Percentiles rank a stretch among this genome's conserved stretches.
Conservation (phyloP, 2,329 filamentous ascomycete genomes). For the Hypomyces rosellus region DNA sequence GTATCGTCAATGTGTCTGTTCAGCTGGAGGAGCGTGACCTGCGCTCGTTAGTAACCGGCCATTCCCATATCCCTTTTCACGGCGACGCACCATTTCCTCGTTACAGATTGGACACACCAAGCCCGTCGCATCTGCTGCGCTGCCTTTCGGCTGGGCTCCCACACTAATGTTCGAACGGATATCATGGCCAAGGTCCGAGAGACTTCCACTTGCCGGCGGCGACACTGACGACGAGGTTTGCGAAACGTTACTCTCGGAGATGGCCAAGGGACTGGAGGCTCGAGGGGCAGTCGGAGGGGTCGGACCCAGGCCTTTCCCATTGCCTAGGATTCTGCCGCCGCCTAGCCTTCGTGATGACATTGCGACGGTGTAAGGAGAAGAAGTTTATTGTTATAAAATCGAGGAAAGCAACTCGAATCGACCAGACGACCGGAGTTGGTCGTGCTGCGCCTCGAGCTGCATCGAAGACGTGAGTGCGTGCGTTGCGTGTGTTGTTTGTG, state of each 20-base stretch:
- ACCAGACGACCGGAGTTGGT: constrained; percentile 29
- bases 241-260: constrained; percentile 68
- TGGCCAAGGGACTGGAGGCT: constrained; percentile 44
- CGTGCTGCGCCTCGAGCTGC: constrained; percentile 29
- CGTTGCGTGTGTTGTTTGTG: neutral
- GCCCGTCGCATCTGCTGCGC: constrained; percentile 45
- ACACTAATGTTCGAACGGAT: constrained; percentile 75
- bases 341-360: constrained; percentile 87
- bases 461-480: constrained; percentile 4
- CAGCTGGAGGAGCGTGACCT: constrained; percentile 88
- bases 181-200: constrained; percentile 69
- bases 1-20: constrained; percentile 81
- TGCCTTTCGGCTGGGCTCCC: constrained; percentile 45
- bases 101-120: constrained; percentile 96
- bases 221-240: constrained; percentile 66
- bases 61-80: neutral
- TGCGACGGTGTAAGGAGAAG: constrained; percentile 15
- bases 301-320: constrained; percentile 73
- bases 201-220: constrained; percentile 50
- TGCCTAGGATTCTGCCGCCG: constrained; percentile 86
- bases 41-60: neutral
- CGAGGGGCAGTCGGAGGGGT: constrained; percentile 39
- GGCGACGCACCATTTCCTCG: constrained; percentile 81
- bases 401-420: constrained; percentile 10
- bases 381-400: neutral